Percentiles rank a stretch among this genome's conserved stretches.
Conservation (phyloP, 176 grass and related monocot species). For the sorghum (Sorghum bicolor) region Sorghum_bicolor_NCBIv3 NC_012879.2:55807001-55807500, state of each 20-base stretch:
- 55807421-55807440: not conserved
- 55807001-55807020: not conserved
- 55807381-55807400: not conserved
- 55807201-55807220: too few relatives aligned
- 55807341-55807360: not conserved
- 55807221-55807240: not conserved
- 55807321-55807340: constrained; percentile 2
- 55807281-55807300: not conserved
- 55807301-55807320: not conserved
- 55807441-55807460: not conserved
- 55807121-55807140: not conserved
- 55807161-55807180: not conserved
- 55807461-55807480: not conserved
- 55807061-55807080: not conserved
- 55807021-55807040: not conserved
- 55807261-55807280: not conserved
- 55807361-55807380: not conserved
- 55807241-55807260: not conserved
- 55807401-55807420: not conserved
- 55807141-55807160: not conserved
- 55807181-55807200: not conserved
- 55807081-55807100: not conserved
- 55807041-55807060: not conserved
- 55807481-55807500: not conserved
- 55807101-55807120: not conserved